Evolutionary conservation across 1,284 basidiomycete species (phyloP).

Genomic region (Rhodotorula sp.): DNA sequence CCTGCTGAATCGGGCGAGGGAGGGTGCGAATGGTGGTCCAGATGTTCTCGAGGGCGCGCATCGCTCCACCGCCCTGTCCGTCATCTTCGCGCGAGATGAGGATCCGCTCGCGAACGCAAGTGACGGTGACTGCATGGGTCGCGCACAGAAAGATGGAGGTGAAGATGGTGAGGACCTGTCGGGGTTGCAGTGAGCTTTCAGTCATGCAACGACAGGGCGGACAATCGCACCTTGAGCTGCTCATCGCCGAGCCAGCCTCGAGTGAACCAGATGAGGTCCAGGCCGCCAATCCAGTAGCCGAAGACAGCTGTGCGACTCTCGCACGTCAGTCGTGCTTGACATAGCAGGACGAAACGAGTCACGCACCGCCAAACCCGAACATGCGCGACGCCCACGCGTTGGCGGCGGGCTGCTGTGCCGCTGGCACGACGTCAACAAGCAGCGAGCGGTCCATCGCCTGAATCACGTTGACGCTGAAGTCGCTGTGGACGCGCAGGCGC

Average conservation of each 20-base stretch:
- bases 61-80: background rate
- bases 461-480: constrained; percentile 92
- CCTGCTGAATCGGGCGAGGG: constrained; percentile 73
- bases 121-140: constrained; percentile 60
- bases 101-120: constrained; percentile 74
- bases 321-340: background rate
- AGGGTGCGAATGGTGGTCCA: constrained; percentile 70
- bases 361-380: constrained; percentile 53
- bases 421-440: constrained; percentile 63
- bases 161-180: constrained; percentile 58
- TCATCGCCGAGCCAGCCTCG: constrained; percentile 65
- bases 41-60: constrained; percentile 58
- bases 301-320: constrained; percentile 29
- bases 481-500: constrained; percentile 49
- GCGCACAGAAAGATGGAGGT: constrained; percentile 54
- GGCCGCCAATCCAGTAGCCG: constrained; percentile 43
- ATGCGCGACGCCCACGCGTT: constrained; percentile 96
- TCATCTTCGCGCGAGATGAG: constrained; percentile 55
- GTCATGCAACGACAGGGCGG: background rate
- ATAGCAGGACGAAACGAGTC: no score
- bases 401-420: constrained; percentile 73
- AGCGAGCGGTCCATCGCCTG: constrained; percentile 81
- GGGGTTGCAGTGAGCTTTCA: background rate
- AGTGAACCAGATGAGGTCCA: constrained; percentile 38
- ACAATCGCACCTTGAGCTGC: constrained; percentile 61